phyloP scores from a whole-genome alignment of 2,329 filamentous ascomycete species.

The Rhexocercosporidium sp. region DNA sequence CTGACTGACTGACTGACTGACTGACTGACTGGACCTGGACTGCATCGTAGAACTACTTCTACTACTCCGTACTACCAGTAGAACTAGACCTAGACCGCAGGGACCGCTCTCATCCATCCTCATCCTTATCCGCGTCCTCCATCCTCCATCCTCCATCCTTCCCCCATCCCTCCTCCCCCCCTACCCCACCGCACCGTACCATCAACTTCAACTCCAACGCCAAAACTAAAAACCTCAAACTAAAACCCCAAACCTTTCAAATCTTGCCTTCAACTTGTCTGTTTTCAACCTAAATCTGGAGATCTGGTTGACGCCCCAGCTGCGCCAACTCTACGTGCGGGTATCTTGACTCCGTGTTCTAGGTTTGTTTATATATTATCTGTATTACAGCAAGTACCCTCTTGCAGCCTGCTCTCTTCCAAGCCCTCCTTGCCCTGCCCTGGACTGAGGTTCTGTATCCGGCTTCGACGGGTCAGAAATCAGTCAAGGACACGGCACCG shows the following conservation, averaged over 20 bases:
- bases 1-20: too few relatives aligned
- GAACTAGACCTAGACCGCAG: background rate
- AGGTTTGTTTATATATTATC: background rate
- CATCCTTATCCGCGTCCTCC: too few relatives aligned
- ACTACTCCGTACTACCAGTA: too few relatives aligned
- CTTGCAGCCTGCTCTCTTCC: background rate
- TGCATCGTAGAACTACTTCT: too few relatives aligned
- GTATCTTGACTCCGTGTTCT: background rate
- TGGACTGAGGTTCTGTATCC: background rate
- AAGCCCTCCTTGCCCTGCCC: too few relatives aligned
- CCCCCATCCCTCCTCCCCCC: background rate
- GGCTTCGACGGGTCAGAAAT: background rate
- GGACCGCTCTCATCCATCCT: background rate
- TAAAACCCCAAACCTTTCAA: background rate
- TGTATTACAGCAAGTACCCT: background rate
- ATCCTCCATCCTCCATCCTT: background rate
- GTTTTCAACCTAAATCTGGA: background rate
- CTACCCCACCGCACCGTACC: background rate
- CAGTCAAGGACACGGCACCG: constrained; percentile 11
- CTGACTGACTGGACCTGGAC: too few relatives aligned
- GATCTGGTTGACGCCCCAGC: constrained; percentile 1
- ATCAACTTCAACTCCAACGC: background rate
- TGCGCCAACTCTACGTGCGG: background rate
- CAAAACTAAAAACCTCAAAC: background rate
- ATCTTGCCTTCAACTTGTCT: background rate